Conservation (phyloP, 306 rosid species). For the Astragalus membranaceus region DNA sequence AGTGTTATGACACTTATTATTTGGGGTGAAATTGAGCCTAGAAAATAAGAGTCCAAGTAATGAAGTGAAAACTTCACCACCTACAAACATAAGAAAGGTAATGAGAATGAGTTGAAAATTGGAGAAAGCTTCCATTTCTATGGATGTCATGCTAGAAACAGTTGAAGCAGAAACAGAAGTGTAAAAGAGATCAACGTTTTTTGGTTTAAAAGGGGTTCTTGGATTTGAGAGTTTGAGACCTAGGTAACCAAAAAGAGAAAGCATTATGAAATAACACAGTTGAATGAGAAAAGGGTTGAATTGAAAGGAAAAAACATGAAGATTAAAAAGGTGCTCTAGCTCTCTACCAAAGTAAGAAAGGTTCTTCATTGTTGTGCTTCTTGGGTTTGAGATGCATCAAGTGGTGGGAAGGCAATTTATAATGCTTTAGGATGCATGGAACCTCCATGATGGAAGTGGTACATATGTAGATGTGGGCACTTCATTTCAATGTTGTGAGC, state of each 20-base stretch:
- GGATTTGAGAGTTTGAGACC: slow-evolving; percentile 42
- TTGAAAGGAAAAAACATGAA: neutral
- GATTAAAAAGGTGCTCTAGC: neutral
- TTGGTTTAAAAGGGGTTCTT: slow-evolving; percentile 12
- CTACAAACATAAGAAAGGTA: slow-evolving; percentile 46
- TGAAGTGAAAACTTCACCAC: slow-evolving; percentile 70
- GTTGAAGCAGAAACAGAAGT: slow-evolving; percentile 73
- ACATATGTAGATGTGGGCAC: too few relatives aligned
- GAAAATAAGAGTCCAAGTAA: slow-evolving; percentile 31
- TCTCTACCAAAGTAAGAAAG: neutral
- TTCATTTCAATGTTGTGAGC: too few relatives aligned
- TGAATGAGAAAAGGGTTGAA: slow-evolving; percentile 20
- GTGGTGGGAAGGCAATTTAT: slow-evolving; percentile 9
- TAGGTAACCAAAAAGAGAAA: slow-evolving; percentile 44
- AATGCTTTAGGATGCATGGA: neutral
- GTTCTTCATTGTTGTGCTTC: neutral
- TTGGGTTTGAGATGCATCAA: neutral
- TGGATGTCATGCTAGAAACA: slow-evolving; percentile 59
- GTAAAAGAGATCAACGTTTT: slow-evolving; percentile 42
- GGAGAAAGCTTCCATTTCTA: slow-evolving; percentile 58
- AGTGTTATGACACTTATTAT: neutral
- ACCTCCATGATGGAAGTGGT: too few relatives aligned
- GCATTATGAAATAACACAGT: slow-evolving; percentile 30
- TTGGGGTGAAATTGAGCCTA: neutral
- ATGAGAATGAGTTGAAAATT: slow-evolving; percentile 28